Conservation (phyloP, 257 asterid genomes). For the Rubia yunnanensis region DNA sequence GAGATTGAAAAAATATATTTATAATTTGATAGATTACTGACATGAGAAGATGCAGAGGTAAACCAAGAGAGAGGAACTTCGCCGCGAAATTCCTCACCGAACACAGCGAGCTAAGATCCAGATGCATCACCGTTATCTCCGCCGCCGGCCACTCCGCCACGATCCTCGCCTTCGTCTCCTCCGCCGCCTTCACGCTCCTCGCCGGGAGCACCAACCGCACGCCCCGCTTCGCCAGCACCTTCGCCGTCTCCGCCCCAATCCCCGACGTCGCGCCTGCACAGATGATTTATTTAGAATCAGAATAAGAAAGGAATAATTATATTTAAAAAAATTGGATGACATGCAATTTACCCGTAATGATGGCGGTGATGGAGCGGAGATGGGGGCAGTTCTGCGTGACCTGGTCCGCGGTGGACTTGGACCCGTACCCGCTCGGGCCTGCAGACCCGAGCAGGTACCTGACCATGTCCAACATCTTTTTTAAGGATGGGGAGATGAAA, state of each 20-base stretch:
- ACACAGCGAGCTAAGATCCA: slow-evolving; percentile 74
- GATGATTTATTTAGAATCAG: background rate
- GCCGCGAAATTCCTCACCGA: slow-evolving; percentile 63
- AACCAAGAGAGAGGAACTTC: slow-evolving; percentile 50
- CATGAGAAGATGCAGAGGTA: slow-evolving; percentile 89
- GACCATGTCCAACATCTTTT: slow-evolving; percentile 58
- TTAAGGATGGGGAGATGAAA: no score
- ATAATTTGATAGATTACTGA: slow-evolving; percentile 13
- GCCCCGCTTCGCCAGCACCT: slow-evolving; percentile 80
- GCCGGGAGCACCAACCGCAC: slow-evolving; percentile 78
- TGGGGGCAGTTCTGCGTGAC: slow-evolving; percentile 46
- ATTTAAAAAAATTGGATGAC: background rate
- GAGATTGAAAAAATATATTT: background rate
- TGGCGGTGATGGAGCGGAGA: slow-evolving; percentile 61
- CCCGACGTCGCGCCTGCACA: slow-evolving; percentile 87
- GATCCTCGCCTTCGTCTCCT: slow-evolving; percentile 63
- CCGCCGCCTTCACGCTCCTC: slow-evolving; percentile 66
- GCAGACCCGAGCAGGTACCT: slow-evolving; percentile 69
- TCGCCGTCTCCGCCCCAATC: slow-evolving; percentile 89
- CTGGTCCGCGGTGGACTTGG: slow-evolving; percentile 75
- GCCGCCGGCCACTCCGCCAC: slow-evolving; percentile 53
- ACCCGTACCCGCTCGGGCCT: slow-evolving; percentile 77
- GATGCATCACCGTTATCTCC: slow-evolving; percentile 58
- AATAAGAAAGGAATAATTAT: no score
- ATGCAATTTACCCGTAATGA: slow-evolving; percentile 53